These are phyloP conservation scores for Ceratocystis papillata DNA, from an alignment of 2,329 filamentous ascomycete species.

Conservation along the genomic window DNA sequence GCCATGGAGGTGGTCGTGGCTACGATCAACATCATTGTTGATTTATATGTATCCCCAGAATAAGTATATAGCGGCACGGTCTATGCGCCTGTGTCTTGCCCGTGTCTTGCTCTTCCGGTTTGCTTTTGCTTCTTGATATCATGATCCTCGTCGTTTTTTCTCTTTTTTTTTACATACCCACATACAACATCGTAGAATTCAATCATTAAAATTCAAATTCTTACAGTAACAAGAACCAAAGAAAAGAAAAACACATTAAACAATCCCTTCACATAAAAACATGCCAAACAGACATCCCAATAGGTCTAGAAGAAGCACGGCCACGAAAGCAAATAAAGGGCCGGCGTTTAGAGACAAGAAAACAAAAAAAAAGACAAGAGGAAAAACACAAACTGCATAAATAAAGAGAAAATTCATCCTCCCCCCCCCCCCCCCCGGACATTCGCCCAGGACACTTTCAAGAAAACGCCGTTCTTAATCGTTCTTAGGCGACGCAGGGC, in stretches of 20 bases:
- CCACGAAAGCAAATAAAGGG: neutral
- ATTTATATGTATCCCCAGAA: slow-evolving; percentile 55
- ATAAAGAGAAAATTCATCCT: neutral
- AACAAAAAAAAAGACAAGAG: slow-evolving; percentile 1
- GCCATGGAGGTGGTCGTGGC: slow-evolving; percentile 91
- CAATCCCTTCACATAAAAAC: neutral
- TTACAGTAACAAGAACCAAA: neutral
- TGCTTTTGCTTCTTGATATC: neutral
- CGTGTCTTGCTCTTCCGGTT: neutral
- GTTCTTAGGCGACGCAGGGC: slow-evolving; percentile 19
- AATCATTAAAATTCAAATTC: slow-evolving; percentile 6
- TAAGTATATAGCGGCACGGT: neutral
- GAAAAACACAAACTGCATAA: neutral
- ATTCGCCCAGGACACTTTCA: neutral
- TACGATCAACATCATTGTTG: slow-evolving; percentile 87
- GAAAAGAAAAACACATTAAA: slow-evolving; percentile 8
- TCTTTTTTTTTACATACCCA: neutral
- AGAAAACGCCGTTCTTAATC: slow-evolving; percentile 1
- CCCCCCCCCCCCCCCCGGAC: neutral
- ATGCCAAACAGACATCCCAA: neutral
- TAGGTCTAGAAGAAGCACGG: neutral
- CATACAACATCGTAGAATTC: neutral
- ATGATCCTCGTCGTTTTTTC: neutral
- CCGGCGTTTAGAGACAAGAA: neutral
- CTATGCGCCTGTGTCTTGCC: neutral